Percentiles rank a stretch among this genome's conserved stretches.
Conservation (phyloP, 768 basidiomycete genomes). For the Naganishia vishniacii region DNA sequence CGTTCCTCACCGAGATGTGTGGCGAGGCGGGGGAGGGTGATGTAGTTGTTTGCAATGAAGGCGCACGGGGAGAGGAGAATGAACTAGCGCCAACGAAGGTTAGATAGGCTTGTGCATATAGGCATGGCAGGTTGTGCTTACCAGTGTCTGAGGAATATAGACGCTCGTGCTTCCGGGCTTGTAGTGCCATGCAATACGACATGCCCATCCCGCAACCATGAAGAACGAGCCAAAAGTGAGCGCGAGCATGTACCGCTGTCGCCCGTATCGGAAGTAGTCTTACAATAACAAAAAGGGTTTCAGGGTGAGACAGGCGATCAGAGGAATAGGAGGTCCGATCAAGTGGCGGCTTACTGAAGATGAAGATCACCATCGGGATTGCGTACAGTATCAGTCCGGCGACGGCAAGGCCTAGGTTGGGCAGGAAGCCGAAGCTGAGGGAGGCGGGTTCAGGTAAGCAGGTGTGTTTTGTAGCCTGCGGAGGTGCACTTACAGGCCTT, state of each 20-base stretch:
- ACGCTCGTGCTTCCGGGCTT: constrained; percentile 38
- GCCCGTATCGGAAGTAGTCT: not conserved
- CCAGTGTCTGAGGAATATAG: constrained; percentile 42
- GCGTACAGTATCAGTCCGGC: constrained; percentile 11
- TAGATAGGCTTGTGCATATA: not conserved
- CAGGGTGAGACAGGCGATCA: not conserved
- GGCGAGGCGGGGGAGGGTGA: constrained; percentile 41
- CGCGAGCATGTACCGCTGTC: constrained; percentile 5
- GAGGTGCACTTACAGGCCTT: constrained; percentile 10
- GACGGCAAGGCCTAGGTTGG: constrained; percentile 3
- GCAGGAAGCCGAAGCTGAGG: constrained; percentile 14
- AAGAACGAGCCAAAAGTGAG: constrained; percentile 6
- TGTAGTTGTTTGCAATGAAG: constrained; percentile 46
- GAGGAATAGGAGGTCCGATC: not conserved
- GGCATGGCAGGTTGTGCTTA: not conserved
- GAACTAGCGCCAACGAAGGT: constrained; percentile 29
- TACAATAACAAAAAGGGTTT: not conserved
- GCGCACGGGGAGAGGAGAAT: constrained; percentile 46
- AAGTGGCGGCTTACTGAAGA: not conserved
- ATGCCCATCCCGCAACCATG: constrained; percentile 39
- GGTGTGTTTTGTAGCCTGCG: not conserved
- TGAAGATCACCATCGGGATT: not conserved
- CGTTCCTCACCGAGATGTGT: constrained; percentile 34
- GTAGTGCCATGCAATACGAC: constrained; percentile 36
- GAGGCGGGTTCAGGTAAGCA: not conserved